These are phyloP conservation scores for Solanum clarkiae DNA, from an alignment of 257 asterid genomes.

Conservation along the genomic window DNA sequence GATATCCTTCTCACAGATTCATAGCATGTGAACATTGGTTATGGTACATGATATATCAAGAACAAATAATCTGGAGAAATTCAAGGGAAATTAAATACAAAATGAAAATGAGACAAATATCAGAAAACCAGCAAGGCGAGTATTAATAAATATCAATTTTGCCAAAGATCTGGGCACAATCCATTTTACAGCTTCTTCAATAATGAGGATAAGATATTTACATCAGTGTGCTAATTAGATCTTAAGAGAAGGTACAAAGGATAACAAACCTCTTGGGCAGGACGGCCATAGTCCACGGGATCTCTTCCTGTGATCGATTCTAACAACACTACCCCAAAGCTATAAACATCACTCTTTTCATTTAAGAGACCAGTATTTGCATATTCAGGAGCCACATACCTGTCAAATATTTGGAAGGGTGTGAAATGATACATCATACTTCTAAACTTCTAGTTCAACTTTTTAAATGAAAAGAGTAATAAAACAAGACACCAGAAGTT, in stretches of 20 bases:
- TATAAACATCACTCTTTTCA: slow-evolving; percentile 89
- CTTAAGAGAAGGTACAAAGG: neutral
- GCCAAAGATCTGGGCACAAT: neutral
- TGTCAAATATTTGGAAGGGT: slow-evolving; percentile 9
- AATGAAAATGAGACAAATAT: neutral
- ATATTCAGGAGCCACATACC: slow-evolving; percentile 98
- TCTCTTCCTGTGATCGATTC: slow-evolving; percentile 97
- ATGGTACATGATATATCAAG: neutral
- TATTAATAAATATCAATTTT: neutral
- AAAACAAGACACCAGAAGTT: neutral
- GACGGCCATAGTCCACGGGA: slow-evolving; percentile 94
- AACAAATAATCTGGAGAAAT: neutral
- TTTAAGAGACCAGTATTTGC: slow-evolving; percentile 90
- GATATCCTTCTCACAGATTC: neutral
- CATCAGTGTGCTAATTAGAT: neutral
- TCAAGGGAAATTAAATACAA: neutral
- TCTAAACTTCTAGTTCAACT: neutral
- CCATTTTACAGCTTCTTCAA: neutral
- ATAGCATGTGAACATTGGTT: neutral
- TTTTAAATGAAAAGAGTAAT: neutral
- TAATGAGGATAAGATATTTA: neutral
- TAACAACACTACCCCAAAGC: slow-evolving; percentile 80
- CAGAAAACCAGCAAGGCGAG: neutral
- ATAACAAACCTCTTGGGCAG: slow-evolving; percentile 69
- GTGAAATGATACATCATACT: neutral